phyloP scores from a whole-genome alignment of 2,329 filamentous ascomycete genomes.

The Dichotomopilus funicola region DNA sequence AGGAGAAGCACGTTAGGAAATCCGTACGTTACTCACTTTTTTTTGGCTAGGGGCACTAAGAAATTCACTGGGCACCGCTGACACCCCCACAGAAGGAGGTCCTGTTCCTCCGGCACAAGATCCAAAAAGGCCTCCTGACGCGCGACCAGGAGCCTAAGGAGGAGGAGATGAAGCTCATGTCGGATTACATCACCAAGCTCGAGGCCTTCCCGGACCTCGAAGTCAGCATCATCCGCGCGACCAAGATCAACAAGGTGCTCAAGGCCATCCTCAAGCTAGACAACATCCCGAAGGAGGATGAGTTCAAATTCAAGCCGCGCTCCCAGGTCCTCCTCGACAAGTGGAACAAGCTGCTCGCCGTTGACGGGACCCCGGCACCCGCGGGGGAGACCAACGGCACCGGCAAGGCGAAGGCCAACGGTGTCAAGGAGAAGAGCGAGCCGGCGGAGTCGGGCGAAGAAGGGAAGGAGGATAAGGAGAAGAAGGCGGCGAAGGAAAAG shows the following conservation, averaged over 20 bases:
- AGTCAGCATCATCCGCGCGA: conserved; percentile 77
- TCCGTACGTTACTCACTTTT: conserved; percentile 37
- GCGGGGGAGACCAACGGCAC: conserved; percentile 40
- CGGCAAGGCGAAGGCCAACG: conserved; percentile 35
- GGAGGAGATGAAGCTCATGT: conserved; percentile 74
- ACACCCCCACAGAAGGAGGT: conserved; percentile 56
- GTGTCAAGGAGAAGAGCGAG: conserved; percentile 35
- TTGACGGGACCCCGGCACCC: conserved; percentile 39
- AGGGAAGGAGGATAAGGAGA: conserved; percentile 30
- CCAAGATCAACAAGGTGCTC: conserved; percentile 98
- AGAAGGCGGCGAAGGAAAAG: conserved; percentile 24
- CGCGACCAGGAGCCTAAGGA: conserved; percentile 80
- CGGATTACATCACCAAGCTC: conserved; percentile 70
- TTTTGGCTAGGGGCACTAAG: too few relatives aligned
- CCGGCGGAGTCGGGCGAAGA: conserved; percentile 30
- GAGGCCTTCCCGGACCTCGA: conserved; percentile 77
- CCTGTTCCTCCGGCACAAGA: conserved; percentile 86
- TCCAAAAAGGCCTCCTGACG: conserved; percentile 88
- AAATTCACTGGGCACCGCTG: conserved; percentile 1
- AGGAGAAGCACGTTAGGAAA: conserved; percentile 53
- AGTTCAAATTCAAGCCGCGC: conserved; percentile 82
- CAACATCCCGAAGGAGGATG: conserved; percentile 78
- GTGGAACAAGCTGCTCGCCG: conserved; percentile 79
- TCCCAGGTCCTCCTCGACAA: conserved; percentile 73
- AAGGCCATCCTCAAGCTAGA: conserved; percentile 88